Base-by-base conservation (phyloP, 2,329 filamentous ascomycete species). In the Aspergillus uvarum region DNA sequence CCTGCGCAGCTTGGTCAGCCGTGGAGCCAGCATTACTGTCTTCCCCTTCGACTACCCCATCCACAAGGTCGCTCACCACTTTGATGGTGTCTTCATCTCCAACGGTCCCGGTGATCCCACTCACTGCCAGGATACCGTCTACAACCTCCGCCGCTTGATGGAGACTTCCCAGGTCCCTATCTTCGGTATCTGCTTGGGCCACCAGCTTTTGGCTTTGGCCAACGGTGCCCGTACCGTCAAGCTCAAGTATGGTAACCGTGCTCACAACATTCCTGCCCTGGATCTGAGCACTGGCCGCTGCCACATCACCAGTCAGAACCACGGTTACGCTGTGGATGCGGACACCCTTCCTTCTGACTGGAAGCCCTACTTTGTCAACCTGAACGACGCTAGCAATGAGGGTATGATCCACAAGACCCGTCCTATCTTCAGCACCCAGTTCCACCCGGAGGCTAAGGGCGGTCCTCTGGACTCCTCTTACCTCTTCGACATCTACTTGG, bases 231-330 rank as follows among this genome's bases (percentile, higher is more conserved):
- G 87, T 70, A 98, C 95, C 63, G 89, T 96, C 81, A 98, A 98
- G 86, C 87, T 99, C 79, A 98, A 98, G 86, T 99, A 97, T 78
- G 95, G 95, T 73, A 99, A 99, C 85, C 90, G 95, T 69, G 95
- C 93, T 19, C 95, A 98, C 84, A 99, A 99, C 84, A 98, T 98
- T 71, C 95, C 95, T 8, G 92, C 93, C 62, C 83, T 98, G 60
- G 94, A 98, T 76, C 83, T 97, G 76, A 96, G 91, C 62, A 98
- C 94, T 42, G 94, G 95, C 59, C 92, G 94, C 78, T 98, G 95
- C 87, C 94, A 98, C 83, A 98, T 98, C 78, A 98, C 94, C 60
- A 93, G 89, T 77, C 95, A 99, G 83, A 98, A 98, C 82, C 95
- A 98, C 80, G 95, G 95, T 64, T 99, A 98, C 72, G 95, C 94